These are phyloP conservation scores for Protea cynaroides DNA, from an alignment of 164 flowering plant genomes.

Conservation along the genomic window DNA sequence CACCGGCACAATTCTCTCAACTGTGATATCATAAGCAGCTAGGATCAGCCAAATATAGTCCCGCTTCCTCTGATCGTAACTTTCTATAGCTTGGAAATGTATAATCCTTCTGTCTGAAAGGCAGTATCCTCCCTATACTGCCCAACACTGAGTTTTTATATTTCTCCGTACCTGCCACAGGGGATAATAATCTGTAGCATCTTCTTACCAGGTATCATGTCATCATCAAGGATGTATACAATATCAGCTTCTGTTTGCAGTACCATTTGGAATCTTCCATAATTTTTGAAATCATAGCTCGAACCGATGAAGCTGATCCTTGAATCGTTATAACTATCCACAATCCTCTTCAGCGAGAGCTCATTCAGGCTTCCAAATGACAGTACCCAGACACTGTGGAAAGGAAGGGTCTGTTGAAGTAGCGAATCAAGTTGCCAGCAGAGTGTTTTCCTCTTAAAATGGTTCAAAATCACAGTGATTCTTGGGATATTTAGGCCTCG, in stretches of 20 bases:
- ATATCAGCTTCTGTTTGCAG: constrained; percentile 86
- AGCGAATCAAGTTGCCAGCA: constrained; percentile 87
- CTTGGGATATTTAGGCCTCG: constrained; percentile 53
- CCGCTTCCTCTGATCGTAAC: constrained; percentile 91
- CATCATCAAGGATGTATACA: constrained; percentile 89
- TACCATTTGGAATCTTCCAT: constrained; percentile 97
- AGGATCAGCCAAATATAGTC: constrained; percentile 97
- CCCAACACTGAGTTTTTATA: constrained; percentile 88
- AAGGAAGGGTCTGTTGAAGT: constrained; percentile 78
- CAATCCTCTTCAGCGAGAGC: constrained; percentile 55
- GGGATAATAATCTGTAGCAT: constrained; percentile 92
- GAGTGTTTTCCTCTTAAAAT: constrained; percentile 91
- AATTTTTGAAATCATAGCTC: constrained; percentile 90
- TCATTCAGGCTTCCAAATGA: constrained; percentile 92
- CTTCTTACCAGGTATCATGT: constrained; percentile 91
- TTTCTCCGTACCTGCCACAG: constrained; percentile 91
- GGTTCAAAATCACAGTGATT: constrained; percentile 84
- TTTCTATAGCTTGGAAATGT: constrained; percentile 93
- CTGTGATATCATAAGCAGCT: constrained; percentile 82
- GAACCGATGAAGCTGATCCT: constrained; percentile 88
- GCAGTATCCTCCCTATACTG: constrained; percentile 92
- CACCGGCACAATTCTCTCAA: constrained; percentile 84
- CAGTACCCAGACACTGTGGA: constrained; percentile 90
- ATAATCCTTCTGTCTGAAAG: constrained; percentile 90
- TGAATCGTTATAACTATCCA: constrained; percentile 74